Conservation (phyloP, 208 protist species). For the Leishmania turanica region DNA sequence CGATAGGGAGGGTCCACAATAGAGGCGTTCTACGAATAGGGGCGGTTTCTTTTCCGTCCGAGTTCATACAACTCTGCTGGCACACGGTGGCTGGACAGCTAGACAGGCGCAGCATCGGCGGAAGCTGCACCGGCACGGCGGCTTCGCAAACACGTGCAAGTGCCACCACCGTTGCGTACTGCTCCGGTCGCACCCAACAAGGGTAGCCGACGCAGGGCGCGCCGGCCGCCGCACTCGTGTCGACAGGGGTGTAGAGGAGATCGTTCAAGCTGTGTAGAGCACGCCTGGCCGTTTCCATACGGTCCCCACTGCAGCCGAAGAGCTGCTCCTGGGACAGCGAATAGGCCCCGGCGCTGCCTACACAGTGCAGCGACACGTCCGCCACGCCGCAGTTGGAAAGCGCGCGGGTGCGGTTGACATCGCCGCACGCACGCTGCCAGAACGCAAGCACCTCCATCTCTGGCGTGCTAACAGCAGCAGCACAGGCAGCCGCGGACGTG, state of each 20-base stretch:
- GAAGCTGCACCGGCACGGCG: slow-evolving; percentile 54
- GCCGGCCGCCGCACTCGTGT: slow-evolving; percentile 8
- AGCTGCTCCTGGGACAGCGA: slow-evolving; percentile 19
- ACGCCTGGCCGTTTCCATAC: slow-evolving; percentile 41
- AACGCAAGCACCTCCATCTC: slow-evolving; percentile 18
- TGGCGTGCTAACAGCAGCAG: slow-evolving; percentile 1
- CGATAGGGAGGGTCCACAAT: neutral
- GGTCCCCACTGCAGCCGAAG: slow-evolving; percentile 27
- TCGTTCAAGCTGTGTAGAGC: slow-evolving; percentile 34
- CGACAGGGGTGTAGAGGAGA: slow-evolving; percentile 23
- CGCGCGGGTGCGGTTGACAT: slow-evolving; percentile 16
- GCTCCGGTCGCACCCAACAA: slow-evolving; percentile 18
- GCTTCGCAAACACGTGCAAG: slow-evolving; percentile 61
- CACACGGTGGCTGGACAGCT: neutral
- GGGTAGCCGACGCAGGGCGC: slow-evolving; percentile 15
- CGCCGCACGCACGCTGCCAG: slow-evolving; percentile 9
- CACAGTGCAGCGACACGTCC: neutral
- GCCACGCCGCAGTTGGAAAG: slow-evolving; percentile 16
- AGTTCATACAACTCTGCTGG: neutral
- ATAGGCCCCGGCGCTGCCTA: neutral
- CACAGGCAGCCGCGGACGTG: neutral
- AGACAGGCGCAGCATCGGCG: slow-evolving; percentile 33
- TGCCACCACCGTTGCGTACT: slow-evolving; percentile 33
- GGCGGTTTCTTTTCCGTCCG: neutral
- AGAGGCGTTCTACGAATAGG: neutral